Percentiles rank a stretch among this genome's conserved stretches.
These are phyloP conservation scores for Zoysia matrella DNA, from an alignment of 202 grass and related monocot genomes.

Conservation along the genomic window DNA sequence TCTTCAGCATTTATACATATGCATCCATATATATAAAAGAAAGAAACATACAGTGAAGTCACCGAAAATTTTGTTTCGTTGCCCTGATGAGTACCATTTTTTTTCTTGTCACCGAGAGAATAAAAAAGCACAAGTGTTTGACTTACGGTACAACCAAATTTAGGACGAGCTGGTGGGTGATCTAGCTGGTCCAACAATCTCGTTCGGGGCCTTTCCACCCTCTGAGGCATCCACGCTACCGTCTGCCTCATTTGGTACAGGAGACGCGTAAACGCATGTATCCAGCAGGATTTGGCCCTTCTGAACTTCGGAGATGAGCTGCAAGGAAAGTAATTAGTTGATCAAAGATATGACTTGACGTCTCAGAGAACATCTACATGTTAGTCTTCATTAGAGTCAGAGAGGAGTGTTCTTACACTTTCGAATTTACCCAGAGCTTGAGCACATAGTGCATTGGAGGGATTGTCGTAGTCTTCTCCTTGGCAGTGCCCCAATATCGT, in stretches of 20 bases:
- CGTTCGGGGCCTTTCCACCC: conserved; percentile 40
- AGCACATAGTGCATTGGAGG: conserved; percentile 45
- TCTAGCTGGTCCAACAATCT: conserved; percentile 17
- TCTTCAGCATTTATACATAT: not conserved
- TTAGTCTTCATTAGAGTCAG: no score
- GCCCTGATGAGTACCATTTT: not conserved
- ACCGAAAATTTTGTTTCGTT: not conserved
- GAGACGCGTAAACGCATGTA: conserved; percentile 35
- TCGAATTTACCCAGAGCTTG: conserved; percentile 51
- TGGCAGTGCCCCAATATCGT: conserved; percentile 53
- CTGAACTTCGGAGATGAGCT: conserved; percentile 49
- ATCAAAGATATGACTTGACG: not conserved
- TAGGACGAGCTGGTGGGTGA: conserved; percentile 41
- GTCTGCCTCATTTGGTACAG: not conserved
- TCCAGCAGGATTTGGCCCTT: conserved; percentile 49
- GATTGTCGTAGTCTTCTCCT: conserved; percentile 55
- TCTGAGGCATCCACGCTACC: not conserved
- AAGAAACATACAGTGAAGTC: not conserved
- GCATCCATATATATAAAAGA: not conserved
- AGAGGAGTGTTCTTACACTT: conserved; percentile 30
- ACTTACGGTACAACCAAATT: conserved; percentile 56
- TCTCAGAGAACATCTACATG: no score
- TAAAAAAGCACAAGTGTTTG: not conserved
- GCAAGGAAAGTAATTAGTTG: not conserved
- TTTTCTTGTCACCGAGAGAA: not conserved